Percentiles rank a stretch among this genome's conserved stretches.
These are phyloP conservation scores for Neonectria hederae DNA, from an alignment of 2,329 filamentous ascomycete species.

Conservation along the genomic window DNA sequence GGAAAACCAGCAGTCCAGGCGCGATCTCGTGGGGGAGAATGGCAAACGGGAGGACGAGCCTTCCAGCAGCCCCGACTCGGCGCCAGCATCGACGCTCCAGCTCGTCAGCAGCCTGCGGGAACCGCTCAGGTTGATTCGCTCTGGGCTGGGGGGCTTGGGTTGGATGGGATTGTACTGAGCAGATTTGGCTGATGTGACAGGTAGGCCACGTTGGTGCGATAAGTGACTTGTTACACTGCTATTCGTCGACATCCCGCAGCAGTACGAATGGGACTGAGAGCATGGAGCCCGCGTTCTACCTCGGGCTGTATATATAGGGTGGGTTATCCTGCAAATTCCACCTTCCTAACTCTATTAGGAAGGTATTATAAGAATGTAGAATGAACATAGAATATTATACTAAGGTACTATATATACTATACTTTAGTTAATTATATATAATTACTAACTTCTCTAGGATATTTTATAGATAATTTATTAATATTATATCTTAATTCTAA, in stretches of 20 bases:
- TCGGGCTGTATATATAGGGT: no score
- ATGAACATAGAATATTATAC: no score
- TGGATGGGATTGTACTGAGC: slow-evolving; percentile 9
- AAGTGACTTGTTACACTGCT: slow-evolving; percentile 36
- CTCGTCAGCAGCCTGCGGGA: background rate
- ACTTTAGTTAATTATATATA: no score
- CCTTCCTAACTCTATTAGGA: no score
- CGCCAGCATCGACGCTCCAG: background rate
- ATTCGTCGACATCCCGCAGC: slow-evolving; percentile 31
- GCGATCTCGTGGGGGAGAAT: slow-evolving; percentile 10
- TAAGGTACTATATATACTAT: no score
- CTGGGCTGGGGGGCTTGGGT: background rate
- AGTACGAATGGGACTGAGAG: slow-evolving; percentile 26
- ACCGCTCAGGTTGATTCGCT: background rate
- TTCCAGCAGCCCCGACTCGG: slow-evolving; percentile 4
- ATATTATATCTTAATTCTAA: no score
- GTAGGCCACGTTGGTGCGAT: slow-evolving; percentile 31
- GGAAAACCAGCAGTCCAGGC: background rate
- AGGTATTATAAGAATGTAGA: no score
- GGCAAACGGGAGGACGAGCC: slow-evolving; percentile 4
- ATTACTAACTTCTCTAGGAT: no score
- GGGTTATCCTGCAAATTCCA: no score
- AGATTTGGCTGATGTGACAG: slow-evolving; percentile 11
- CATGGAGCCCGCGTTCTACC: slow-evolving; percentile 23
- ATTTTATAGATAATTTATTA: no score